A percentile compares a stretch with the other conserved stretches of the same genome.
Evolutionary conservation across 208 protist species (phyloP).

Genomic region (Porcisia deanei): DNA sequence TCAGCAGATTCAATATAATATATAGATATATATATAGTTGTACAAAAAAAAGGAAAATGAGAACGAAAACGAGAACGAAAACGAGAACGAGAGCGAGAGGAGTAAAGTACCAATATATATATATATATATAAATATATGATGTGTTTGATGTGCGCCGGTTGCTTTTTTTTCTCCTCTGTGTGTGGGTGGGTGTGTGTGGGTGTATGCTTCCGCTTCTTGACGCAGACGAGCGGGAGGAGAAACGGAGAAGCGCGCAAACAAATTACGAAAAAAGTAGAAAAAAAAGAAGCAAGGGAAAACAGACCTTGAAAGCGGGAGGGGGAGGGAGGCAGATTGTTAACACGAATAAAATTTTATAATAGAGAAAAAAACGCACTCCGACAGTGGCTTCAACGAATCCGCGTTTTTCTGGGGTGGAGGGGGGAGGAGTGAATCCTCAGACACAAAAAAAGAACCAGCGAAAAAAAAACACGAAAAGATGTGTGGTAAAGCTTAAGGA

Average conservation of each 20-base stretch:
- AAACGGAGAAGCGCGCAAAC: constrained; percentile 1
- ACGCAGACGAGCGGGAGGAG: neutral
- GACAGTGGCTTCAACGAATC: neutral
- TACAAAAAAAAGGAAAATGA: neutral
- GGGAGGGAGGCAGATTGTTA: constrained; percentile 8
- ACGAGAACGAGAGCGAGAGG: neutral
- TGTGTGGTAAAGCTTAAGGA: no score
- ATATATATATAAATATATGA: neutral
- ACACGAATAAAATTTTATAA: constrained; percentile 2
- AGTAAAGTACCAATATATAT: neutral
- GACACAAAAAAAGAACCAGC: neutral
- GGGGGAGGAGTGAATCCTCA: neutral
- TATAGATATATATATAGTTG: no score
- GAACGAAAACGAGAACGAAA: neutral
- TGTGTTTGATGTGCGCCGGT: no score
- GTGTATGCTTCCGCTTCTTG: neutral
- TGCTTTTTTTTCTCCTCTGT: neutral
- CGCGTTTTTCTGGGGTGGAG: neutral
- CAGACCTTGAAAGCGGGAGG: neutral
- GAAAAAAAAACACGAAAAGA: no score
- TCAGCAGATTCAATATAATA: neutral
- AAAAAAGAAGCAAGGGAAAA: constrained; percentile 13
- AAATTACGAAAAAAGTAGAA: constrained; percentile 17
- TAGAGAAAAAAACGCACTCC: no score
- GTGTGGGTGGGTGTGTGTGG: constrained; percentile 12